These are phyloP conservation scores for Volvox africanus DNA, from an alignment of 139 green algal genomes.

Conservation along the genomic window DNA sequence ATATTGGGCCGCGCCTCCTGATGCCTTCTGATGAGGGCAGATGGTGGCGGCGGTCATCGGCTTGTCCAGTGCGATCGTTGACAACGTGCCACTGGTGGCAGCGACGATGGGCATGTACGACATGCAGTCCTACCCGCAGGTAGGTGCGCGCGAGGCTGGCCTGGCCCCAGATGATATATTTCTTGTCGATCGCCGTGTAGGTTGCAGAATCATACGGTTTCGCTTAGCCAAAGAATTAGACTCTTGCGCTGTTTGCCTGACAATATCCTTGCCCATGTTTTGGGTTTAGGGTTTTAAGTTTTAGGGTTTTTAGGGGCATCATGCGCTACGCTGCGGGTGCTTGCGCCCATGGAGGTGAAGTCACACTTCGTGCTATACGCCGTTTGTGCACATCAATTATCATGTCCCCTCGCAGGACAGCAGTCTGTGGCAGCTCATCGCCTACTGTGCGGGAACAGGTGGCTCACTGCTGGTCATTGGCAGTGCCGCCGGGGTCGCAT, in stretches of 20 bases:
- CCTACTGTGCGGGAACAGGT: slow-evolving; percentile 78
- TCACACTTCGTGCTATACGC: too few species aligned
- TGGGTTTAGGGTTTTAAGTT: too few species aligned
- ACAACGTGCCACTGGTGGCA: slow-evolving; percentile 86
- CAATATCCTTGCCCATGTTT: too few species aligned
- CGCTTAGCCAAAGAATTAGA: too few species aligned
- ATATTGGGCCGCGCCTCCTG: neutral
- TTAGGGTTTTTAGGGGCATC: too few species aligned
- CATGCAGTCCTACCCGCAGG: slow-evolving; percentile 23
- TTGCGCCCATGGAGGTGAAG: too few species aligned
- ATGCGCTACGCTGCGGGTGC: too few species aligned
- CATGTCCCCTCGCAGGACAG: slow-evolving; percentile 24
- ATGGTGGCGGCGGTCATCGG: slow-evolving; percentile 75
- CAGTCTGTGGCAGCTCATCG: slow-evolving; percentile 66
- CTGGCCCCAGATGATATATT: too few species aligned
- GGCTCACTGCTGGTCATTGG: slow-evolving; percentile 85
- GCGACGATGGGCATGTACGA: slow-evolving; percentile 88
- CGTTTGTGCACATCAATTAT: neutral
- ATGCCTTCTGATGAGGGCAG: neutral
- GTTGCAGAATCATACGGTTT: too few species aligned
- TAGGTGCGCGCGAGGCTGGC: slow-evolving; percentile 9
- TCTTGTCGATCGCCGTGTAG: too few species aligned
- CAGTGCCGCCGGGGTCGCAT: slow-evolving; percentile 76
- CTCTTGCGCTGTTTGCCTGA: too few species aligned
- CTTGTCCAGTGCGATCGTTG: slow-evolving; percentile 75